Base-by-base conservation (phyloP, 192 early-diverging fungal species). In the Gonapodya prolifera region DNA sequence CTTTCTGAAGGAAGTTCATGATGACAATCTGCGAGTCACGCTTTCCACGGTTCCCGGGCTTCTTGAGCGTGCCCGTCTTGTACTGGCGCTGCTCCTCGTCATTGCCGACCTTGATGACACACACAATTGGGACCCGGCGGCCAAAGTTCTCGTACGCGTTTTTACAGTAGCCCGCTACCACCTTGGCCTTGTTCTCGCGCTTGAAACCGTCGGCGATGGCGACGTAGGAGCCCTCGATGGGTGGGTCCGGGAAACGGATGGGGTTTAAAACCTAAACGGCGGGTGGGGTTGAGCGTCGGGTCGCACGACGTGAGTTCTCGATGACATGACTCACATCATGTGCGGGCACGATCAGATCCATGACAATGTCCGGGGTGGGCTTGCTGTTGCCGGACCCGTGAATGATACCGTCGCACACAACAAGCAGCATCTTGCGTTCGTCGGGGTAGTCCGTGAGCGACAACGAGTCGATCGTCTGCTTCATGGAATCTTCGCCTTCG, bases 1-100 rank as follows among this genome's bases (percentile, higher is more conserved):
- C 93, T 36, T 93, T 93, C 85, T 94, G 91, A 81, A 98, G 80
- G 83, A 98, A 98, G 76, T 91, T 91, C 95, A 98, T 97, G 34
- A 98, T 84, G 75, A 98, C 87, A 73, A 99, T 90, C 83, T 99
- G 97, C 8, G 95, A 95, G 82, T 99, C 97, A 34, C 97, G 91
- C 86, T 98, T 98, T 70, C 97, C 97, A 78, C 97, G 87, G 82
- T 94, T 94, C 29, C 92, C 92, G 31, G 93, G 91, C 83, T 93
- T 94, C 35, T 79, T 76, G 70, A 89, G 85, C 61, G 80, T 83
- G 32, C 83, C 78, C 80, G 91, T 90, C 8, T 84, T 87, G 45
- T 8, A 8, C 13, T 16, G 45, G 13, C n/a, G 8, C 1, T 70
- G 61, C 69, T 76, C 76, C 30, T 0, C 28, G 45, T 89, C 85